These are phyloP conservation scores for Colletotrichum sp. DNA, from an alignment of 2,329 filamentous ascomycete genomes.

Conservation along the genomic window DNA sequence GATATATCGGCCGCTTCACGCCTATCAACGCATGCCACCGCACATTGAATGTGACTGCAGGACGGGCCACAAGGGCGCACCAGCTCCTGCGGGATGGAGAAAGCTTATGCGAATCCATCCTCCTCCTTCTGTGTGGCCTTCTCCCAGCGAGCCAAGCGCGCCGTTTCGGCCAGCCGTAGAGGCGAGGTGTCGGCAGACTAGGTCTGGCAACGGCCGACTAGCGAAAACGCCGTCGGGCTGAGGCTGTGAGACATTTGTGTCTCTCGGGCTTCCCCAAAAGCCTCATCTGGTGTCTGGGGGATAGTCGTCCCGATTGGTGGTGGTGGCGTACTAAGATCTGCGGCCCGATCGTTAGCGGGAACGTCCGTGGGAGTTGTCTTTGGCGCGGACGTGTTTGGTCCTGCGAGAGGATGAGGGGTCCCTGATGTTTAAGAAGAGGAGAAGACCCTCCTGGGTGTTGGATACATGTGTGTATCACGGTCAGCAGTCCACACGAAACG, in stretches of 20 bases:
- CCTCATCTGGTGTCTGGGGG: neutral
- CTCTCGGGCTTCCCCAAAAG: constrained; percentile 4
- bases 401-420: neutral
- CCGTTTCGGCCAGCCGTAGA: neutral
- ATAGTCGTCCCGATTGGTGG: neutral
- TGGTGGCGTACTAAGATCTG: neutral
- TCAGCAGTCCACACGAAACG: neutral
- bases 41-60: neutral
- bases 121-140: neutral
- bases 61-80: neutral
- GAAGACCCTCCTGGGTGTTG: neutral
- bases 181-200: neutral
- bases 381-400: neutral
- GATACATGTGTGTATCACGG: neutral
- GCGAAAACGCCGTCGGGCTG: neutral
- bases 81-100: neutral
- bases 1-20: neutral
- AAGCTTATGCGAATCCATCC: neutral
- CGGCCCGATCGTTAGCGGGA: neutral
- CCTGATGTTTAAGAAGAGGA: neutral
- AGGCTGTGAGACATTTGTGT: neutral
- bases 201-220: neutral
- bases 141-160: neutral
- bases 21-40: neutral
- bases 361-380: neutral